Evolutionary conservation across 2,329 filamentous ascomycete species (phyloP), one percentile per base, ranked within the genome.

Genomic region (Juglanconis oblonga): DNA sequence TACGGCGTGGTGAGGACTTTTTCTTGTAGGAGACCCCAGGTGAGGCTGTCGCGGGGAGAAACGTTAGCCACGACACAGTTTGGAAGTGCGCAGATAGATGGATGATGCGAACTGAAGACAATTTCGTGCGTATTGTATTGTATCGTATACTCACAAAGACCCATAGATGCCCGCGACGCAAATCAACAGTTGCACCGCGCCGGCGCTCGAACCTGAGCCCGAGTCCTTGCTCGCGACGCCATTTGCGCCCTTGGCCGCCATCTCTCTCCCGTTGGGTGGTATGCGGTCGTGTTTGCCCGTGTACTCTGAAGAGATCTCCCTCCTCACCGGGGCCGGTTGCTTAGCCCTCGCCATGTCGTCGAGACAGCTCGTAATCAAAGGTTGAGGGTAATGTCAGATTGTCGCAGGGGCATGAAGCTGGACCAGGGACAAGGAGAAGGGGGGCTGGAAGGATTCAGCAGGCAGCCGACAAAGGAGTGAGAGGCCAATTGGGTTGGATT

Each of bases 1-100:
- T 98, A 95, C 7, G 87, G 83, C 10, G 92, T 98, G 13, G 95
- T 99, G 33, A 95, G 98, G 70, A 99, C 91, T 69, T 95, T 92
- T 76, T 99, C 95, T 81, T 99, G 95, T 63, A 99, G 89, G 66
- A 96, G 88, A 31, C 91, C 95, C 95, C 95, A 99, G 38, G 93
- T 96, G 56, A 99, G 79, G 78, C 94, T 92, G 17, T 35, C 31
- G 63, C 35, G 51, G 13, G 31, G 55, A 40, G 36, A 56, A 40
- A 47, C 24, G 17, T 48, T 48, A 35, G 33, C 29, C 14, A 57
- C 58, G 14, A 49, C 7, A 47, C 29, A 31, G 5, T 2, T 24
- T 11, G 11, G 32, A 4, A 17, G 4, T 24, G 10, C 14, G 13
- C 17, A 45, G 17, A 9, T 24, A 24, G 13, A 17, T 45, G 44